Percentiles rank a stretch among this genome's conserved stretches.
Evolutionary conservation across 352 stramenopile species (phyloP).

Genomic region (Elongisporangium senticosum): DNA sequence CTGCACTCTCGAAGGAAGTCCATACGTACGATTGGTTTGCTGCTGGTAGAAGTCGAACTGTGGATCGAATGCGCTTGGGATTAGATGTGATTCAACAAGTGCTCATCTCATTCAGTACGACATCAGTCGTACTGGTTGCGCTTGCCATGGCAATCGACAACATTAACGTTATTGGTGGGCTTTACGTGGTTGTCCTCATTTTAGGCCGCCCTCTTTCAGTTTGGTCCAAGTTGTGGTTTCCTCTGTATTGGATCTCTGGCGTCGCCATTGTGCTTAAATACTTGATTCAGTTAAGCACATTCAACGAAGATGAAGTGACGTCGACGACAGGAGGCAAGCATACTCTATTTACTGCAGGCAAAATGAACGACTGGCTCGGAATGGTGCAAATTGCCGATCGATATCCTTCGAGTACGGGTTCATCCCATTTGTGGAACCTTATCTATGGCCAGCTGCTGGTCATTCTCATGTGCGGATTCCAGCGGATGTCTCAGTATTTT

Average conservation of each 20-base stretch:
- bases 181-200: conserved; percentile 66
- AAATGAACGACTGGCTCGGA: conserved; percentile 53
- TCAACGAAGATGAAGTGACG: conserved; percentile 25
- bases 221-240: conserved; percentile 74
- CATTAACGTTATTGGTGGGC: conserved; percentile 53
- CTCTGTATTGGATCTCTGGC: conserved; percentile 71
- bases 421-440: conserved; percentile 44
- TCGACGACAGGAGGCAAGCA: conserved; percentile 9
- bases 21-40: conserved; percentile 61
- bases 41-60: conserved; percentile 36
- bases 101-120: conserved; percentile 69
- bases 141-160: conserved; percentile 61
- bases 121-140: conserved; percentile 55
- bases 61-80: conserved; percentile 48
- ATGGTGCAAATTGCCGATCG: conserved; percentile 46
- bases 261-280: conserved; percentile 57
- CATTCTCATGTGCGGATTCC: conserved; percentile 69
- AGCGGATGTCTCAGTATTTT: conserved; percentile 68
- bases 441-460: conserved; percentile 53
- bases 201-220: conserved; percentile 43
- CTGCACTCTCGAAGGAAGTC: conserved; percentile 64
- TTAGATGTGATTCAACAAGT: conserved; percentile 57
- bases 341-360: conserved; percentile 34
- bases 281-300: conserved; percentile 55
- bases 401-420: conserved; percentile 22